These are phyloP conservation scores for Chaetomiaceae sp. DNA, from an alignment of 2,329 filamentous ascomycete genomes.

Conservation along the genomic window DNA sequence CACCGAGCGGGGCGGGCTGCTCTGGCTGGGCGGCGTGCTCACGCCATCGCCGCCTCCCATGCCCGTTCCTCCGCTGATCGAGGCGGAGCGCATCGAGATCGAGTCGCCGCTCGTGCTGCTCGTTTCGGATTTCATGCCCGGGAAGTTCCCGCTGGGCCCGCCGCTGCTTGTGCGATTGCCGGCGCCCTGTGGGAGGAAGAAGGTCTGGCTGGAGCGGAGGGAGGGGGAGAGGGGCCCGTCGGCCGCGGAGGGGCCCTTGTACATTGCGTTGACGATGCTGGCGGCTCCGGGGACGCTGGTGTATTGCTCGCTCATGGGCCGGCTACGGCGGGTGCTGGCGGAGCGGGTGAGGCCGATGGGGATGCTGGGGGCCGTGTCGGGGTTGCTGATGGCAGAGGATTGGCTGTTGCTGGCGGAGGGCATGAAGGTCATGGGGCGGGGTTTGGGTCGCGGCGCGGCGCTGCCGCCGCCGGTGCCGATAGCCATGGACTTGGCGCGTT, in stretches of 20 bases:
- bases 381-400: constrained; percentile 51
- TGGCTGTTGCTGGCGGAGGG: constrained; percentile 29
- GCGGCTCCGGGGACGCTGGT: constrained; percentile 55
- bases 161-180: constrained; percentile 46
- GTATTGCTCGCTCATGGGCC: constrained; percentile 62
- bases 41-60: constrained; percentile 48
- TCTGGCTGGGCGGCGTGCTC: constrained; percentile 41
- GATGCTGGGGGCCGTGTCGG: constrained; percentile 70
- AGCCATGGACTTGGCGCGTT: constrained; percentile 59
- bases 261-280: constrained; percentile 83
- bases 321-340: constrained; percentile 49
- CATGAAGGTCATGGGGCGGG: constrained; percentile 56
- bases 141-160: constrained; percentile 62
- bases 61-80: no score
- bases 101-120: constrained; percentile 66
- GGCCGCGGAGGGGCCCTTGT: constrained; percentile 60
- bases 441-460: constrained; percentile 40
- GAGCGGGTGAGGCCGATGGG: constrained; percentile 59
- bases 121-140: constrained; percentile 63
- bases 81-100: constrained; percentile 34
- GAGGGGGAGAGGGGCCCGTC: constrained; percentile 59
- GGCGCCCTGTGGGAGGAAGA: constrained; percentile 52
- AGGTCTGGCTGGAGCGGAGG: constrained; percentile 58
- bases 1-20: constrained; percentile 50
- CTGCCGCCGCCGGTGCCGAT: constrained; percentile 34